These are phyloP conservation scores for Apiotrichum veenhuisii DNA, from an alignment of 1,284 basidiomycete genomes.

Conservation along the genomic window DNA sequence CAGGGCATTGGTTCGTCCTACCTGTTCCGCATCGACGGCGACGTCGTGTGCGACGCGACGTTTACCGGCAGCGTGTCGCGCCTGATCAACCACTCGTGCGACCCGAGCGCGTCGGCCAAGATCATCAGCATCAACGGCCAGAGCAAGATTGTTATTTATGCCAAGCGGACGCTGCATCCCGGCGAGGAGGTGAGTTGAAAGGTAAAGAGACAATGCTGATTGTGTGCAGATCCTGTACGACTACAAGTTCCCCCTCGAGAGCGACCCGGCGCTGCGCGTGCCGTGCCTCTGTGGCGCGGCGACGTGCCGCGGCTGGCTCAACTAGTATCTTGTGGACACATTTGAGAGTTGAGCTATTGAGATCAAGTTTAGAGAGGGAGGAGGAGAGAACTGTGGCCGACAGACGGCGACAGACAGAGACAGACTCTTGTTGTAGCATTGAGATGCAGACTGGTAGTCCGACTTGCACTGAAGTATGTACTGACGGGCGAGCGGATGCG, in stretches of 20 bases:
- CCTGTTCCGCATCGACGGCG: slow-evolving; percentile 87
- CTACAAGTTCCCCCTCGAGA: slow-evolving; percentile 46
- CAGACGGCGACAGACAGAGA: no score
- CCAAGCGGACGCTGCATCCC: slow-evolving; percentile 86
- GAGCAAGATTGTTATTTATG: slow-evolving; percentile 96
- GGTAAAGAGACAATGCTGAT: slow-evolving; percentile 59
- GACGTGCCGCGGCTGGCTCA: slow-evolving; percentile 85
- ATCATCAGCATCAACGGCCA: slow-evolving; percentile 98
- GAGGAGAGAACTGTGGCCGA: not conserved
- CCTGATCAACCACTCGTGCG: slow-evolving; percentile 92
- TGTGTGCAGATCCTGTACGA: slow-evolving; percentile 32
- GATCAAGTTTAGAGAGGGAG: no score
- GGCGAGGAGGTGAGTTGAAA: slow-evolving; percentile 80
- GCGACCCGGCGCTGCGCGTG: slow-evolving; percentile 54
- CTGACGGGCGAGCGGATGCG: no score
- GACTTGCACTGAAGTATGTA: no score
- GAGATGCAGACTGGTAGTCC: no score
- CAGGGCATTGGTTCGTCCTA: slow-evolving; percentile 92
- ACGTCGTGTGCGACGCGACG: slow-evolving; percentile 93
- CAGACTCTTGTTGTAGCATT: no score
- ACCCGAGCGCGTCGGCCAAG: slow-evolving; percentile 95
- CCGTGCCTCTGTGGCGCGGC: slow-evolving; percentile 80
- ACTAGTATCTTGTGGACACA: slow-evolving; percentile 52
- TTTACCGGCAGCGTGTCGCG: slow-evolving; percentile 98
- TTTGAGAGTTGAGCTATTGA: not conserved